Conservation (phyloP, 441 rosid species). For the Codiaeum variegatum region DNA sequence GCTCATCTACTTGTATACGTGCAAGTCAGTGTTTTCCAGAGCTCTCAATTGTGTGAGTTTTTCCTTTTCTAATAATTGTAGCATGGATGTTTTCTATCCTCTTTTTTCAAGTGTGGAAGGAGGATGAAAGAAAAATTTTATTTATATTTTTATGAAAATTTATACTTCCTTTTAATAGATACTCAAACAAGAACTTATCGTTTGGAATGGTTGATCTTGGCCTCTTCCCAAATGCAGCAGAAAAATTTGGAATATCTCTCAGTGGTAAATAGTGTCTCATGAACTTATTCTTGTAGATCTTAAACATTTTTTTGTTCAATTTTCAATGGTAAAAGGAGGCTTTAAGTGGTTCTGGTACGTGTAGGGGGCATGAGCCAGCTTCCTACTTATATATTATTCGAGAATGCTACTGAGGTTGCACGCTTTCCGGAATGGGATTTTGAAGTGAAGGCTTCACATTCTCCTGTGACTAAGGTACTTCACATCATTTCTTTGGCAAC, state of each 20-base stretch:
- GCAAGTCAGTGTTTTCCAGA: constrained; percentile 77
- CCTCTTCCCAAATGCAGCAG: constrained; percentile 81
- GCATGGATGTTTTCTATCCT: neutral
- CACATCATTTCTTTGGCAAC: neutral
- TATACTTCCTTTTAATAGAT: constrained; percentile 40
- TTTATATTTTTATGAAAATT: constrained; percentile 6
- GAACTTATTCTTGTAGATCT: constrained; percentile 3
- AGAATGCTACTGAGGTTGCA: constrained; percentile 66
- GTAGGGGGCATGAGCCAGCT: constrained; percentile 73
- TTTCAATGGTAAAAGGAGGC: neutral
- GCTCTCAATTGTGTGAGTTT: constrained; percentile 68
- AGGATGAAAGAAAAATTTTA: neutral
- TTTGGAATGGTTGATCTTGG: constrained; percentile 85
- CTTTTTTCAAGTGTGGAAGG: neutral
- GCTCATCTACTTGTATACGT: constrained; percentile 57
- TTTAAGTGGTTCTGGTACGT: constrained; percentile 18
- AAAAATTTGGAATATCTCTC: constrained; percentile 78
- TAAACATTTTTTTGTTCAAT: constrained; percentile 12
- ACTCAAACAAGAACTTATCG: constrained; percentile 73
- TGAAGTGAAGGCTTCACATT: constrained; percentile 47
- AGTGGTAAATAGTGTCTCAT: constrained; percentile 36
- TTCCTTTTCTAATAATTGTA: constrained; percentile 10
- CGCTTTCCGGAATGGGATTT: constrained; percentile 74
- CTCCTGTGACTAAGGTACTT: constrained; percentile 66
- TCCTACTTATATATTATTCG: constrained; percentile 77